A percentile compares a stretch with the other conserved stretches of the same genome.
Conservation (phyloP, 2,329 filamentous ascomycete genomes). For the Elsinoe batatas region DNA sequence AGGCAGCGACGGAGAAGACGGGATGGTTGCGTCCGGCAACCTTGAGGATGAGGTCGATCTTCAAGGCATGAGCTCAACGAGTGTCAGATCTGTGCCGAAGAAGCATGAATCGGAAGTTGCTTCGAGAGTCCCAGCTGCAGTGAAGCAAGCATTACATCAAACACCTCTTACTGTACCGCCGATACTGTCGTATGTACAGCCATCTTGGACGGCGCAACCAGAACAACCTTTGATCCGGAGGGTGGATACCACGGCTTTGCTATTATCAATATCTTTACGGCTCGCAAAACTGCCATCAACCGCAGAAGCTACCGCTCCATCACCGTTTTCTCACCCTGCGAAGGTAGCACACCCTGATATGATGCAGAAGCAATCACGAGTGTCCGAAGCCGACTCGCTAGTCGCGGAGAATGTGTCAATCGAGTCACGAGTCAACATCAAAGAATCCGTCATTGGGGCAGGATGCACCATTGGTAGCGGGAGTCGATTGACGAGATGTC, state of each 20-base stretch:
- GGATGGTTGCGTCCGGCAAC: slow-evolving; percentile 19
- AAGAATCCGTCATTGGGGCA: slow-evolving; percentile 78
- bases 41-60: slow-evolving; percentile 21
- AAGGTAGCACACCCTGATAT: slow-evolving; percentile 80
- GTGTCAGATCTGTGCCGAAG: slow-evolving; percentile 9
- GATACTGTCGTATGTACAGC: slow-evolving; percentile 74
- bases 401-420: slow-evolving; percentile 83
- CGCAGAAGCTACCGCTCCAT: slow-evolving; percentile 50
- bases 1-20: slow-evolving; percentile 21
- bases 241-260: slow-evolving; percentile 75
- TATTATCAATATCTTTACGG: slow-evolving; percentile 72
- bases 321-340: slow-evolving; percentile 64
- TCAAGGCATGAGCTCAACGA: slow-evolving; percentile 16
- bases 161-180: slow-evolving; percentile 50
- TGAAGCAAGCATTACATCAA: slow-evolving; percentile 12
- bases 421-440: slow-evolving; percentile 83
- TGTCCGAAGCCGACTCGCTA: slow-evolving; percentile 71
- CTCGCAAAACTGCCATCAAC: slow-evolving; percentile 73
- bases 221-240: slow-evolving; percentile 61
- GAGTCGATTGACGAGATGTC: slow-evolving; percentile 75
- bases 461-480: slow-evolving; percentile 79
- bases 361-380: slow-evolving; percentile 69
- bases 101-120: slow-evolving; percentile 13
- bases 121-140: slow-evolving; percentile 14
- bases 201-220: slow-evolving; percentile 28